These are phyloP conservation scores for Quercus robur DNA, from an alignment of 306 rosid genomes.

Conservation along the genomic window DNA sequence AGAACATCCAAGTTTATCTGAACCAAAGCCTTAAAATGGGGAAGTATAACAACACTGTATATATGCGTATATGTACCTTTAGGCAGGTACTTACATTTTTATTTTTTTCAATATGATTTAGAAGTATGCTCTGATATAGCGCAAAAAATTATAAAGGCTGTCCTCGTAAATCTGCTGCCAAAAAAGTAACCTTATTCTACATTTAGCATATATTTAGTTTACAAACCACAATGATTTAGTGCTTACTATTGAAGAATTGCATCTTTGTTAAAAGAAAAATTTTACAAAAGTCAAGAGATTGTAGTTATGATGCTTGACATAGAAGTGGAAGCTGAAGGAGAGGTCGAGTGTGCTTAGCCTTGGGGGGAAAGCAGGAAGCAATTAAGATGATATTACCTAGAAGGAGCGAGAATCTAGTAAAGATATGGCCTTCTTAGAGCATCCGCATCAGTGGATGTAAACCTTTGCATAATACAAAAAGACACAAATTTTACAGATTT, in stretches of 20 bases:
- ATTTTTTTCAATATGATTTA: background rate
- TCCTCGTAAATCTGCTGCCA: background rate
- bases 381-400: background rate
- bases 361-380: background rate
- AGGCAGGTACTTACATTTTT: background rate
- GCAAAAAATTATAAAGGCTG: background rate
- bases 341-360: background rate
- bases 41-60: constrained; percentile 3
- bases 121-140: background rate
- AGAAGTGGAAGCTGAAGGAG: background rate
- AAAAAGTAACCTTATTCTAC: background rate
- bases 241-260: background rate
- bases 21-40: constrained; percentile 39
- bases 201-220: background rate
- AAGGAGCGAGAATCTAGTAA: background rate
- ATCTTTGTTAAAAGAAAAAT: background rate
- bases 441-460: too few species aligned
- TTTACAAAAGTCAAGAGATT: background rate
- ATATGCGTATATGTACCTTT: constrained; percentile 1
- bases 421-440: background rate
- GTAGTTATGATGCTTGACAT: background rate
- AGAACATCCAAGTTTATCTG: constrained; percentile 72
- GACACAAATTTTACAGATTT: too few species aligned
- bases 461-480: too few species aligned
- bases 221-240: background rate